Evolutionary conservation across 805 yeast species (phyloP).

Genomic region (Zygosaccharomyces bisporus): DNA sequence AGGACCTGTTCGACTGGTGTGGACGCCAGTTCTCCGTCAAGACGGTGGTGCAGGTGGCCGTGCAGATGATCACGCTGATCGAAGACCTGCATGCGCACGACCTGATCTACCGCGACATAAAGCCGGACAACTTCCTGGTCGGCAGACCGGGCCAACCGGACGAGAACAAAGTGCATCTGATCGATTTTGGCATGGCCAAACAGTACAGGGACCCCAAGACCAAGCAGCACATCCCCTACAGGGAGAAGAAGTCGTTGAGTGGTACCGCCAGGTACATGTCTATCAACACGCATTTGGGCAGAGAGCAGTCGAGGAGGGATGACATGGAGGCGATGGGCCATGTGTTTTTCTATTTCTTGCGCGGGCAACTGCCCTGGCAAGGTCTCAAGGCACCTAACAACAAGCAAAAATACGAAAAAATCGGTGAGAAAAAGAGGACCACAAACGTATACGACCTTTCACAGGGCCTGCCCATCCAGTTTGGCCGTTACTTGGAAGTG

Average conservation of each 20-base stretch:
- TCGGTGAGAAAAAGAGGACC: constrained; percentile 91
- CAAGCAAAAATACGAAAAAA: constrained; percentile 95
- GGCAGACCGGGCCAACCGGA: constrained; percentile 84
- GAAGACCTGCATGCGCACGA: constrained; percentile 86
- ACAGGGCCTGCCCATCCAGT: constrained; percentile 85
- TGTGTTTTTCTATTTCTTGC: constrained; percentile 88
- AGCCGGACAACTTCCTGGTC: constrained; percentile 93
- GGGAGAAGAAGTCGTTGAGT: constrained; percentile 91
- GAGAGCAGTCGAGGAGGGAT: constrained; percentile 95
- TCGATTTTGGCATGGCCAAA: constrained; percentile 99
- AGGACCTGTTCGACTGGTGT: constrained; percentile 98
- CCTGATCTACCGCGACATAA: constrained; percentile 91
- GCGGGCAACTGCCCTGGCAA: constrained; percentile 98
- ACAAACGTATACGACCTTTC: constrained; percentile 84
- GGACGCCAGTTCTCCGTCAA: constrained; percentile 83
- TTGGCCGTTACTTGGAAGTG: constrained; percentile 84
- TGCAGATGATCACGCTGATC: constrained; percentile 87
- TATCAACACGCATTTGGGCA: constrained; percentile 93
- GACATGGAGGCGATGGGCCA: constrained; percentile 96
- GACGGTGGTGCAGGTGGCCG: constrained; percentile 90
- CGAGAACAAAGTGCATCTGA: constrained; percentile 81
- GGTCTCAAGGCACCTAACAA: constrained; percentile 97
- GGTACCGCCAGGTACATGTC: constrained; percentile 99
- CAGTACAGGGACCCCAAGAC: constrained; percentile 96
- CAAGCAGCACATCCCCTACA: constrained; percentile 90